Conservation (phyloP, 73 alveolate genomes). For the Symbiodinium pilosum region DNA sequence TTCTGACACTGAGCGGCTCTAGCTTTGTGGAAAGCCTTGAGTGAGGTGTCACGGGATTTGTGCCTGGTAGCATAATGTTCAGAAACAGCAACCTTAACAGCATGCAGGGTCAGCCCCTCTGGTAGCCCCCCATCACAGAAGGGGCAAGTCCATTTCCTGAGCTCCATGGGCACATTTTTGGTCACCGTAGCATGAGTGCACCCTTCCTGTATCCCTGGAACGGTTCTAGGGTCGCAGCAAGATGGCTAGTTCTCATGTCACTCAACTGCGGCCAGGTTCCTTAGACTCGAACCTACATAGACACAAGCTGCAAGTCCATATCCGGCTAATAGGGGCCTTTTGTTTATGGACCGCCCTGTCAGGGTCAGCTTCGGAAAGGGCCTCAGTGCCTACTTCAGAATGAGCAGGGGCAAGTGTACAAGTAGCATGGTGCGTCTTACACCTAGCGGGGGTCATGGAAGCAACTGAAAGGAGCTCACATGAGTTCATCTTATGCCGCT, state of each 20-base stretch:
- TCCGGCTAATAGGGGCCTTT: too few relatives aligned
- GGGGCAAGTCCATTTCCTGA: neutral
- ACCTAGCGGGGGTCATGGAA: too few relatives aligned
- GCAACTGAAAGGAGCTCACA: too few relatives aligned
- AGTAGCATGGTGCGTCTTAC: too few relatives aligned
- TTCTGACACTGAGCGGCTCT: neutral
- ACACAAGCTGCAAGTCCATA: neutral
- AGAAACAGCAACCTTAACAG: neutral
- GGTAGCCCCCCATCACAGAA: neutral
- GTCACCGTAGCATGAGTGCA: neutral
- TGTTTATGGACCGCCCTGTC: too few relatives aligned
- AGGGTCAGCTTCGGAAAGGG: too few relatives aligned
- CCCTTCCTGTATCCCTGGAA: neutral
- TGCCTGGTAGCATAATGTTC: neutral
- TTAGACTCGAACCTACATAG: neutral
- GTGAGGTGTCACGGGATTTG: neutral
- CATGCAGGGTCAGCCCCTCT: neutral
- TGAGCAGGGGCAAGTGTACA: too few relatives aligned
- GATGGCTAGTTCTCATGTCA: neutral
- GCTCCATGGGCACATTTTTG: neutral
- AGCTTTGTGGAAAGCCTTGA: neutral
- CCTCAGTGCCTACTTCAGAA: too few relatives aligned
- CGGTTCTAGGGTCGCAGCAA: neutral
- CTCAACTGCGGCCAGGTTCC: neutral
- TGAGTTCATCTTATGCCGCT: too few relatives aligned